A percentile compares a stretch with the other conserved stretches of the same genome.
These are phyloP conservation scores for Entonaema liquescens DNA, from an alignment of 495 filamentous ascomycete genomes.

Conservation along the genomic window DNA sequence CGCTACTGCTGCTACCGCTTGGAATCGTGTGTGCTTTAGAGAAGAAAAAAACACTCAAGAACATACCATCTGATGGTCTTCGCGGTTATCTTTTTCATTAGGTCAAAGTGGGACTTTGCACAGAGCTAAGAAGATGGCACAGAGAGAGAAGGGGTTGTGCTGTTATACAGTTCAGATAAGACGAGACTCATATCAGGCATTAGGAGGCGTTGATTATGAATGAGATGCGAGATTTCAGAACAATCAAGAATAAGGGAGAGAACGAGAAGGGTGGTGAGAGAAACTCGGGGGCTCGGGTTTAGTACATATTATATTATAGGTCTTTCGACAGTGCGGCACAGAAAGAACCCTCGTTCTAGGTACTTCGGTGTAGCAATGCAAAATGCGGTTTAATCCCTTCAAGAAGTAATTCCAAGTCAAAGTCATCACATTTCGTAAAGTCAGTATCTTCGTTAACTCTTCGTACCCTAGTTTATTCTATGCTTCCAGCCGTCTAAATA, in stretches of 20 bases:
- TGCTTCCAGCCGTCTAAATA: neutral
- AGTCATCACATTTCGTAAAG: neutral
- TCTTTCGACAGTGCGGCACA: neutral
- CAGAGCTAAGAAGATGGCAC: too few species aligned
- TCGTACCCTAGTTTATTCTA: neutral
- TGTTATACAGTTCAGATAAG: neutral
- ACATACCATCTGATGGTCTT: neutral
- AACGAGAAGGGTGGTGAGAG: neutral
- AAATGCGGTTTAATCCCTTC: neutral
- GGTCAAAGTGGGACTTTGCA: neutral
- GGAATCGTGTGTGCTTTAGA: too few species aligned
- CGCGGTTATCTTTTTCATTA: neutral
- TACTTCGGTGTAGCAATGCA: neutral
- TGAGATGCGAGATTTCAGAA: neutral
- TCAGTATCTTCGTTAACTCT: neutral
- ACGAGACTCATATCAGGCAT: neutral
- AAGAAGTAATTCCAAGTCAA: neutral
- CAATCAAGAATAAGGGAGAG: neutral
- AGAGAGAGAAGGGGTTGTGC: neutral
- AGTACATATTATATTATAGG: neutral
- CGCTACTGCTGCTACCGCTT: too few species aligned
- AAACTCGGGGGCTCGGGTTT: neutral
- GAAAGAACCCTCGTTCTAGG: neutral
- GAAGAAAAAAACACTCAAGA: too few species aligned
- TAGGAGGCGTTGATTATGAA: slow-evolving; percentile 3